These are phyloP conservation scores for Syzygium grande DNA, from an alignment of 345 rosid species.

Conservation along the genomic window DNA sequence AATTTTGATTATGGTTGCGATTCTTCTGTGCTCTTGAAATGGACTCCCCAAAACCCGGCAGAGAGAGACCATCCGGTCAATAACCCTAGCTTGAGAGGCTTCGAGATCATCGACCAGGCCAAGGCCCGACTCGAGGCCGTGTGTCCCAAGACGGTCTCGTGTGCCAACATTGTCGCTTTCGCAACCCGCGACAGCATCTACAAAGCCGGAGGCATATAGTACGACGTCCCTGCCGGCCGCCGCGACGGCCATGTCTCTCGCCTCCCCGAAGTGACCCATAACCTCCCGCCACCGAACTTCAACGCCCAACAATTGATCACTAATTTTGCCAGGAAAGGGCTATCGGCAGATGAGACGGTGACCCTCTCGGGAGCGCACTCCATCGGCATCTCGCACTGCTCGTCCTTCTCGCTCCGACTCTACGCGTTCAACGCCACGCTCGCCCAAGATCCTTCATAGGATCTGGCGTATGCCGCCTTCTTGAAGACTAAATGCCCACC, in stretches of 20 bases:
- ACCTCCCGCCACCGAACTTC: constrained; percentile 20
- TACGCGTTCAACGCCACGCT: constrained; percentile 24
- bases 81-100: constrained; percentile 30
- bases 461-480: constrained; percentile 12
- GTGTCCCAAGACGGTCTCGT: constrained; percentile 33
- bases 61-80: constrained; percentile 30
- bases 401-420: constrained; percentile 24
- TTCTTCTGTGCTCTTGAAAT: constrained; percentile 29
- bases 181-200: constrained; percentile 30
- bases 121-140: constrained; percentile 23
- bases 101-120: constrained; percentile 37
- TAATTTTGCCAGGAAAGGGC: constrained; percentile 24
- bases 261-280: constrained; percentile 5
- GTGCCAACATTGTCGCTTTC: constrained; percentile 42
- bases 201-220: constrained; percentile 15
- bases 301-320: constrained; percentile 13
- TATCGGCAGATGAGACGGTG: constrained; percentile 35
- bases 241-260: constrained; percentile 30
- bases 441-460: constrained; percentile 27
- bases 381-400: constrained; percentile 32
- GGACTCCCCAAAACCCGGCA: constrained; percentile 8
- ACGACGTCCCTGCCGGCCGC: constrained; percentile 28
- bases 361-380: constrained; percentile 44
- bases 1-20: constrained; percentile 34
- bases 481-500: constrained; percentile 33